Evolutionary conservation across 2,329 filamentous ascomycete species (phyloP).

Genomic region (Botrytis medusae): DNA sequence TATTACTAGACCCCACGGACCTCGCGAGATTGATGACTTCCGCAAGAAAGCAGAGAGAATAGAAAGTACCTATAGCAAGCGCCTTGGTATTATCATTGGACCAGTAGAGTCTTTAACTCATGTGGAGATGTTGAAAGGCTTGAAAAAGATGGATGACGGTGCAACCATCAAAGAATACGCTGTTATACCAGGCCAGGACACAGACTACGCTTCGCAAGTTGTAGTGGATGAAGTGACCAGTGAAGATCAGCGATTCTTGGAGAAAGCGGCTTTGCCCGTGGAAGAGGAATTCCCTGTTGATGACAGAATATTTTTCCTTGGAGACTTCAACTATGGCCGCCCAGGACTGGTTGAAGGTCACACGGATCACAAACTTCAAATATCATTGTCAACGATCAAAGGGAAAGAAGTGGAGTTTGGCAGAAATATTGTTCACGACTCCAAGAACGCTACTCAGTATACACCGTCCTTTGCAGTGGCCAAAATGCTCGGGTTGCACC

Average conservation of each 20-base stretch:
- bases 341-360: constrained; percentile 82
- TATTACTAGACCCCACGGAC: constrained; percentile 67
- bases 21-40: constrained; percentile 78
- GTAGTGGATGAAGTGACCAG: constrained; percentile 88
- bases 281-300: constrained; percentile 87
- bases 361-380: constrained; percentile 69
- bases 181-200: constrained; percentile 79
- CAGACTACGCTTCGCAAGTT: constrained; percentile 86
- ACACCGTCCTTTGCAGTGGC: constrained; percentile 87
- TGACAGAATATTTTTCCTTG: constrained; percentile 87
- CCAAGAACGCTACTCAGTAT: constrained; percentile 73
- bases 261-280: constrained; percentile 82
- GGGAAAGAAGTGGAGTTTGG: constrained; percentile 80
- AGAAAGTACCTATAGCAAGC: constrained; percentile 85
- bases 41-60: constrained; percentile 80
- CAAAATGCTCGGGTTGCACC: constrained; percentile 75
- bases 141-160: constrained; percentile 86
- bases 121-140: constrained; percentile 89
- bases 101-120: constrained; percentile 85
- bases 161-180: constrained; percentile 92
- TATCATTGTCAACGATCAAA: constrained; percentile 72
- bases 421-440: constrained; percentile 66
- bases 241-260: constrained; percentile 89
- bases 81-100: constrained; percentile 83
- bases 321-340: constrained; percentile 88